phyloP scores from a whole-genome alignment of 768 basidiomycete genomes.

The Kwoniella sp. region DNA sequence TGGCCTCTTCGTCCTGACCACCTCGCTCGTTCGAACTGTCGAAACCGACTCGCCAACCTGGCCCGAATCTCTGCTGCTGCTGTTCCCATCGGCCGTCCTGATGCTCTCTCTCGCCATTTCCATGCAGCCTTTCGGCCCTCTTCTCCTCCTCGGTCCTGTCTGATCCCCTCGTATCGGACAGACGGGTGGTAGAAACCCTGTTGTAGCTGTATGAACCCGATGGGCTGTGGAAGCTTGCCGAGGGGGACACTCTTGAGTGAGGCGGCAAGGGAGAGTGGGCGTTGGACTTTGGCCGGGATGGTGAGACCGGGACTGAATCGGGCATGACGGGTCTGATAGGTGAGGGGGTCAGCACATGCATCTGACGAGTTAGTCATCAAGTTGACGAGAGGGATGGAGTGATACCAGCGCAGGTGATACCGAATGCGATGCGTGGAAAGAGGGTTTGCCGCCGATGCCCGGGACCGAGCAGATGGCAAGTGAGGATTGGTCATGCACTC shows the following conservation, averaged over 20 bases:
- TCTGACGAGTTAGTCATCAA: no score
- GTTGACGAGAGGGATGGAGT: no score
- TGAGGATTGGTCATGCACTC: no score
- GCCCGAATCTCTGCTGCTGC: conserved; percentile 11
- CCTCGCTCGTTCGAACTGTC: conserved; percentile 31
- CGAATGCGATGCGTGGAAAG: no score
- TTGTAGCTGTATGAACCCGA: conserved; percentile 23
- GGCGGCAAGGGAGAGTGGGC: conserved; percentile 4
- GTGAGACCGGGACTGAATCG: conserved; percentile 8
- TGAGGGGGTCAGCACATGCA: no score
- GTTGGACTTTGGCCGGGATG: conserved; percentile 9
- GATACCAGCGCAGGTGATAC: no score
- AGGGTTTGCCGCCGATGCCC: no score
- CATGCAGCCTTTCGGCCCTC: conserved; percentile 3
- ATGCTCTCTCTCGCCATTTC: conserved; percentile 1
- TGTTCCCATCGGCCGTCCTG: conserved; percentile 2
- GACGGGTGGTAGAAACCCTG: conserved; percentile 28
- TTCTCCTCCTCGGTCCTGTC: conserved; percentile 18
- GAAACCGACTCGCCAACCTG: conserved; percentile 27
- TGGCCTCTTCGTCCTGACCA: conserved; percentile 18
- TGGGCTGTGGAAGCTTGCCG: background rate
- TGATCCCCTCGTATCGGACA: conserved; percentile 35
- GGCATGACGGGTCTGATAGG: conserved; percentile 9
- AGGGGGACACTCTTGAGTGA: conserved; percentile 5
- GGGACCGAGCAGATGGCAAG: no score